phyloP scores from a whole-genome alignment of 2,329 filamentous ascomycete species.

The Zalaria obscura region DNA sequence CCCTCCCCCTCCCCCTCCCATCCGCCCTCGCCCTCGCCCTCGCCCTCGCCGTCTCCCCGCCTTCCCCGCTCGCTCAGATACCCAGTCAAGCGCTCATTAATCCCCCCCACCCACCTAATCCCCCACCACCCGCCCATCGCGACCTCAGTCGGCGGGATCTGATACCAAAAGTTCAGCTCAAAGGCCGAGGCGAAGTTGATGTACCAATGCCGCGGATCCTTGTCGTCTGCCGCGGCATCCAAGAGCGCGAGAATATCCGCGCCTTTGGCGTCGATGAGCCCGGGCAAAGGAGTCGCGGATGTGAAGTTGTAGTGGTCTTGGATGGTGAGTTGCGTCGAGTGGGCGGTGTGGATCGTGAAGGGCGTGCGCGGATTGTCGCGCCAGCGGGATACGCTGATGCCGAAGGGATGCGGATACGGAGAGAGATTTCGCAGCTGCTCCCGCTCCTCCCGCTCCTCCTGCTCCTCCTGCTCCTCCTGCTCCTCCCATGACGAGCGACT shows the following conservation, averaged over 20 bases:
- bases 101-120: constrained; percentile 29
- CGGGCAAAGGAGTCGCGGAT: constrained; percentile 21
- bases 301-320: constrained; percentile 35
- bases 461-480: no score
- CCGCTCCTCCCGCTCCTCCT: no score
- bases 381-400: constrained; percentile 20
- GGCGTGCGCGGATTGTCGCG: constrained; percentile 18
- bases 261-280: constrained; percentile 26
- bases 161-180: constrained; percentile 24
- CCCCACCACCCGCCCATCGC: constrained; percentile 29
- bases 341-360: constrained; percentile 23
- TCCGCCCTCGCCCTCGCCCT: constrained; percentile 5
- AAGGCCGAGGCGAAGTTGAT: constrained; percentile 32
- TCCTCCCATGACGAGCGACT: no score
- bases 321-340: constrained; percentile 23
- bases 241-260: constrained; percentile 24
- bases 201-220: constrained; percentile 20
- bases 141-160: constrained; percentile 21
- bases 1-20: neutral
- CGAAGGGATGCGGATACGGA: constrained; percentile 9
- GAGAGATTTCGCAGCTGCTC: no score
- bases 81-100: constrained; percentile 25
- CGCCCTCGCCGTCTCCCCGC: constrained; percentile 3
- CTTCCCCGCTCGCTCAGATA: constrained; percentile 9
- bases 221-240: constrained; percentile 15